These are phyloP conservation scores for Rhizopogon rudus DNA, from an alignment of 768 basidiomycete species.

Conservation along the genomic window DNA sequence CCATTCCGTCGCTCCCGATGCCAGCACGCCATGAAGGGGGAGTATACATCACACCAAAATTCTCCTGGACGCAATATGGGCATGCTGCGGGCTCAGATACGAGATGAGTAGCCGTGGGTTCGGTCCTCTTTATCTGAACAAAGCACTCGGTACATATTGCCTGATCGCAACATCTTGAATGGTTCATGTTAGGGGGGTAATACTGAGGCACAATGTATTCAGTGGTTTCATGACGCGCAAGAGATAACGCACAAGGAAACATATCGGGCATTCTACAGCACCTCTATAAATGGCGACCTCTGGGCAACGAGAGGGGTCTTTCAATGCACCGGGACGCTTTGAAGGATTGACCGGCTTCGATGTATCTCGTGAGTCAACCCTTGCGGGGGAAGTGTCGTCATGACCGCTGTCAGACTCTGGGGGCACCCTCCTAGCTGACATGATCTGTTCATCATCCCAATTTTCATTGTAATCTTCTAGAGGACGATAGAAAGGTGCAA, in stretches of 20 bases:
- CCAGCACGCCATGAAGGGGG: constrained; percentile 80
- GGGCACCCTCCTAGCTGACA: constrained; percentile 71
- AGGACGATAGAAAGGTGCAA: constrained; percentile 96
- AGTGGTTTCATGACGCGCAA: constrained; percentile 13
- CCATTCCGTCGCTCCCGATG: constrained; percentile 68
- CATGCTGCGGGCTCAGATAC: constrained; percentile 97
- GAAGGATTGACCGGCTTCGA: constrained; percentile 26
- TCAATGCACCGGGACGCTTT: constrained; percentile 54
- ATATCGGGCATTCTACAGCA: constrained; percentile 95
- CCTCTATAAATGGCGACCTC: constrained; percentile 81
- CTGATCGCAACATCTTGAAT: constrained; percentile 97
- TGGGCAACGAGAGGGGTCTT: constrained; percentile 58
- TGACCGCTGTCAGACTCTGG: constrained; percentile 47
- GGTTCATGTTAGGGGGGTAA: constrained; percentile 96
- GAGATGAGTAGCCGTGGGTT: constrained; percentile 91
- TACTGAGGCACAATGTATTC: constrained; percentile 54
- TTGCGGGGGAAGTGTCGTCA: constrained; percentile 26
- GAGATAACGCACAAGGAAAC: constrained; percentile 76
- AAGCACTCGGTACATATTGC: constrained; percentile 99
- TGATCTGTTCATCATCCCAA: constrained; percentile 87
- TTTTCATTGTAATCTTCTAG: constrained; percentile 87
- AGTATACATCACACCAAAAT: constrained; percentile 90
- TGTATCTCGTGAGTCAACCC: constrained; percentile 26
- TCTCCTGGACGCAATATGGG: constrained; percentile 96
- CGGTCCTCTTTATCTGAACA: constrained; percentile 95